These are phyloP conservation scores for Phragmites australis DNA, from an alignment of 176 grass and related monocot genomes.

Conservation along the genomic window DNA sequence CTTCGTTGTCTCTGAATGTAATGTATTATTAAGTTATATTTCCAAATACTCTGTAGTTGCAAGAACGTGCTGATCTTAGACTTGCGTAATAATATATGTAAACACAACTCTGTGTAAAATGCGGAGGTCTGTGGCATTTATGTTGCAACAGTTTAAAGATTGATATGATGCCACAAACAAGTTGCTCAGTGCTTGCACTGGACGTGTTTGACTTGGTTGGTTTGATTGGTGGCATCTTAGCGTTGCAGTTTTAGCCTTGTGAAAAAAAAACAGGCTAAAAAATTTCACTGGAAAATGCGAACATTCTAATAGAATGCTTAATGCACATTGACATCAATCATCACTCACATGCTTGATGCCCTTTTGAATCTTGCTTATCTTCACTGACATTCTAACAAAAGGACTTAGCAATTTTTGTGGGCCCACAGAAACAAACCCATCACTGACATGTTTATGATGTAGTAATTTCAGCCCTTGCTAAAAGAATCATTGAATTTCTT, in stretches of 20 bases:
- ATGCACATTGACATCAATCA: no score
- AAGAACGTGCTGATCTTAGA: not conserved
- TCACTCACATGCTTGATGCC: not conserved
- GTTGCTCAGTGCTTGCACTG: not conserved
- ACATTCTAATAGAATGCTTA: not conserved
- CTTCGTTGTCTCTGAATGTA: not conserved
- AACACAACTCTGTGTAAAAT: not conserved
- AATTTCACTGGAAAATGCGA: not conserved
- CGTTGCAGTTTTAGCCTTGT: not conserved
- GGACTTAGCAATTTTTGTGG: not conserved
- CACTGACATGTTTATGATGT: not conserved
- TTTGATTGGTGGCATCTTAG: not conserved
- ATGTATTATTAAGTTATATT: not conserved
- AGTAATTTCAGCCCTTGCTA: not conserved
- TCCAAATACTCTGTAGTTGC: not conserved
- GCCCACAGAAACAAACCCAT: not conserved
- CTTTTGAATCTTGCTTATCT: not conserved
- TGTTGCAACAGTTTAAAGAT: not conserved
- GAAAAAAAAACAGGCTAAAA: not conserved
- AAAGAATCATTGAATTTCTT: conserved; percentile 31
- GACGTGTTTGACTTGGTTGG: not conserved
- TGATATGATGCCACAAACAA: not conserved
- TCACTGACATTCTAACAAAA: conserved; percentile 5
- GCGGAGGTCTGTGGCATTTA: not conserved
- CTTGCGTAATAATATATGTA: not conserved